Evolutionary conservation across 2,329 filamentous ascomycete genomes (phyloP), one percentile per base, ranked within the genome.

Genomic region (Dryadomyces quercus-mongolicae): DNA sequence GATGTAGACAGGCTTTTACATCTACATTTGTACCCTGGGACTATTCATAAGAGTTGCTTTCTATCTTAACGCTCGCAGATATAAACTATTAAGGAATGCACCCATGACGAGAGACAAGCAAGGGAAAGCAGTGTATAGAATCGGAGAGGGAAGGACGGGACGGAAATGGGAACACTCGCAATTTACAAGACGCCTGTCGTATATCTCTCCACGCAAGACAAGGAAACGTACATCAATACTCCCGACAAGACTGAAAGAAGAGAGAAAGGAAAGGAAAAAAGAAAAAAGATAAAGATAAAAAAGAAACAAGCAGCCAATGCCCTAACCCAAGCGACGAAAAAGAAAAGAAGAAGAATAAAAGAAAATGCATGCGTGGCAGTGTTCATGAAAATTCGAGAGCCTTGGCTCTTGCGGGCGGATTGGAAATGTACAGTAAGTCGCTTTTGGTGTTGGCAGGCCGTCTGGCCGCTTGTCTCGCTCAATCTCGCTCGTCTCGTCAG

Each of bases 1-100:
- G 77, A 94, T 96, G 67, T 73, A 49, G 49, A 25, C 20, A 21
- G 45, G 45, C 13, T 38, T 38, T n/a, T n/a, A n/a, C n/a, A n/a
- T n/a, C n/a, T n/a, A n/a, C n/a, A n/a, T n/a, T n/a, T n/a, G n/a
- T n/a, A n/a, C n/a, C n/a, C n/a, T n/a, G 25, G 25, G 4, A 8
- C 25, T 31, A 31, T 31, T 31, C 25, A 31, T 31, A 31, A 31
- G 25, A 31, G 25, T 31, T 31, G 25, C 25, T 31, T 31, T 31
- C 25, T 31, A 31, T 31, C 25, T 31, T 4, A 31, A 31, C 25
- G 25, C 25, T 31, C 25, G 25, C 25, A 31, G 25, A 31, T 4
- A 31, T 31, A 31, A 31, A 31, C 25, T 31, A 31, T 31, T 31
- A 31, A 31, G 25, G 8, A 31, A 31, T 31, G 25, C 25, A 31